Evolutionary conservation across 2,329 filamentous ascomycete genomes (phyloP), one percentile per base, ranked within the genome.

Genomic region (Pseudocercospora musae): DNA sequence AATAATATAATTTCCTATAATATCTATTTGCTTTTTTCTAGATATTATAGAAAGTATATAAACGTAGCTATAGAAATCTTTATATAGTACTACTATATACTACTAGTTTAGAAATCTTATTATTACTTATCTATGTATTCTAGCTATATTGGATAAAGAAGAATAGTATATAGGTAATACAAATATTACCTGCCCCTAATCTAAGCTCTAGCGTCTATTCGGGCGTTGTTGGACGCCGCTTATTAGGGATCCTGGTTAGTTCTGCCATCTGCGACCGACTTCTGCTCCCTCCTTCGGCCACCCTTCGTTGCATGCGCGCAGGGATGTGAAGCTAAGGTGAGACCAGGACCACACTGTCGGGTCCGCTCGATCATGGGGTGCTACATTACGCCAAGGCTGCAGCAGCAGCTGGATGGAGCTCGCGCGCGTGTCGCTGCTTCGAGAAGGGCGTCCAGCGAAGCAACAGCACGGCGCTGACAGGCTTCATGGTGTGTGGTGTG

Each of bases 281-380:
- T 50, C 20, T 25, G 23, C n/a, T 27, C 6, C 48, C n/a, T 27
- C 6, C 48, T 25, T 23, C 50, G 31, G 23, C 25, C 50, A 54
- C 11, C 29, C 27, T 37, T 18, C 50, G 50, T 37, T 33, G 50
- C 50, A 54, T 54, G 50, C 31, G 15, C 13, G 50, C 50, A 54
- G 50, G 50, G 50, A 54, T 54, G 25, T 23, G 50, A 54, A 54
- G 3, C 18, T 37, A 54, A 25, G 15, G 50, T 54, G 50, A 54
- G 50, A 54, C 50, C 50, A 54, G 50, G 29, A 18, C 50, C 50
- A 25, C 50, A 54, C 27, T 54, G 50, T 54, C 50, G 50, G 50
- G 50, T 23, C 23, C 50, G 50, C 50, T 31, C 50, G 50, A 54
- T 37, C 50, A 54, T 37, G 50, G 50, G 50, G 50, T 54, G 50